Base-by-base conservation (phyloP, 257 asterid genomes). In the Solanum appendiculatum region DNA sequence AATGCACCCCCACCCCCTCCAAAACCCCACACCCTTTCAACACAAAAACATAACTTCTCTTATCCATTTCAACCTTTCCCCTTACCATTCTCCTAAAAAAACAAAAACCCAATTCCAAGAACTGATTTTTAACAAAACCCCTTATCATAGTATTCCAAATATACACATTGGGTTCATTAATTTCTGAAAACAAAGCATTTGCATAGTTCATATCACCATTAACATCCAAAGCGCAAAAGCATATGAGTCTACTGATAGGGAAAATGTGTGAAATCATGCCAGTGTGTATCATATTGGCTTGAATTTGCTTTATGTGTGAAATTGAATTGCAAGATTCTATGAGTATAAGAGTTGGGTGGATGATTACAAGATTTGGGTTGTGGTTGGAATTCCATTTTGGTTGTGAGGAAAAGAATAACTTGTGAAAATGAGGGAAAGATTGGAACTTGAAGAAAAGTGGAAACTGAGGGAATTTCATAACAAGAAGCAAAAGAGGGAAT, bases 121-220 rank as follows among this genome's bases (percentile, higher is more conserved):
- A 29, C 7, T 89, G 91, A 34, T 86, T 92, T 86, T 89, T 94
- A 83, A 89, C 92, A 81, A 89, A 92, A 37, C 98, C 96, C 87
- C 97, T 94, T 9, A 94, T 91, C 84, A 95, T 92, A 20, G 96
- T 94, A 78, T 95, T 95, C 98, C 98, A 95, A 58, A 94, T 93
- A 88, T 94, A 95, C 74, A 88, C 92, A 87, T 94, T 95, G 37
- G 96, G 98, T 51, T 90, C 85, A n/a, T 20, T 21, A 80, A 94
- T 92, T 70, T 91, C 92, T 15, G 90, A 88, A 87, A 95, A 95
- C 12, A 95, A 87, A 23, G 91, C 75, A 82, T 83, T 86, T 33
- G 97, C 98, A 72, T 72, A 88, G 73, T 86, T 29, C 2, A 95
- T 42, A 86, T 91, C 86, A 9, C 98, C 98, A 80, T 86, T 91